Percentiles rank a stretch among this genome's conserved stretches.
Conservation (phyloP, 192 early-diverging fungal genomes). For the Podochytrium sp. region DNA sequence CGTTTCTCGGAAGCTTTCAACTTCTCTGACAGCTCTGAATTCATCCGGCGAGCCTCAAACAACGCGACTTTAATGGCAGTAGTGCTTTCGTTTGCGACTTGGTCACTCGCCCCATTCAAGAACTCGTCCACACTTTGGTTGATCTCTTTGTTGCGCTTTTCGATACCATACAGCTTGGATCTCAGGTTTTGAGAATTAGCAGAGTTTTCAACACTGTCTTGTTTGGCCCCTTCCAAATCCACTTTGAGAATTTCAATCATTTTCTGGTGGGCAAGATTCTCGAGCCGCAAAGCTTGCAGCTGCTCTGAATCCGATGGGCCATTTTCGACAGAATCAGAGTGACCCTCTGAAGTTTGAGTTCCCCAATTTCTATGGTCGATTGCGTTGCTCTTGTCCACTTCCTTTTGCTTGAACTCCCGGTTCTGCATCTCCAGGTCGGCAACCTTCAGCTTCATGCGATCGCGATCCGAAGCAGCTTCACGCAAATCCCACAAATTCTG, state of each 20-base stretch:
- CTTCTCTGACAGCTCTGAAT: conserved; percentile 8
- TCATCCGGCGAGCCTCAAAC: conserved; percentile 24
- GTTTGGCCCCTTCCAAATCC: conserved; percentile 2
- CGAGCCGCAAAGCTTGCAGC: background rate
- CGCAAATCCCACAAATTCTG: conserved; percentile 14
- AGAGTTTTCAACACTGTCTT: background rate
- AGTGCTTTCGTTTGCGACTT: background rate
- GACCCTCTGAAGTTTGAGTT: conserved; percentile 13
- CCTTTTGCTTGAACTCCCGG: background rate
- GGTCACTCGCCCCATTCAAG: background rate
- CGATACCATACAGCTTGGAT: conserved; percentile 1
- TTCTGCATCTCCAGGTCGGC: conserved; percentile 13
- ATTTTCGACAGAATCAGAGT: background rate
- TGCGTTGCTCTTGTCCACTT: background rate
- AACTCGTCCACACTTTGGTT: conserved; percentile 8
- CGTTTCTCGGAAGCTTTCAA: background rate
- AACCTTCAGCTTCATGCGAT: background rate
- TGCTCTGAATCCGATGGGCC: background rate
- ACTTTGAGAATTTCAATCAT: conserved; percentile 11
- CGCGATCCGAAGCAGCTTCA: background rate
- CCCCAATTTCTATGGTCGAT: background rate
- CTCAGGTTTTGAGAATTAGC: background rate
- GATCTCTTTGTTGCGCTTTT: conserved; percentile 1
- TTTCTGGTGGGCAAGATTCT: conserved; percentile 1
- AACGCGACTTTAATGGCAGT: conserved; percentile 1